Conservation (phyloP, 441 rosid genomes). For the Erodium texanum region DNA sequence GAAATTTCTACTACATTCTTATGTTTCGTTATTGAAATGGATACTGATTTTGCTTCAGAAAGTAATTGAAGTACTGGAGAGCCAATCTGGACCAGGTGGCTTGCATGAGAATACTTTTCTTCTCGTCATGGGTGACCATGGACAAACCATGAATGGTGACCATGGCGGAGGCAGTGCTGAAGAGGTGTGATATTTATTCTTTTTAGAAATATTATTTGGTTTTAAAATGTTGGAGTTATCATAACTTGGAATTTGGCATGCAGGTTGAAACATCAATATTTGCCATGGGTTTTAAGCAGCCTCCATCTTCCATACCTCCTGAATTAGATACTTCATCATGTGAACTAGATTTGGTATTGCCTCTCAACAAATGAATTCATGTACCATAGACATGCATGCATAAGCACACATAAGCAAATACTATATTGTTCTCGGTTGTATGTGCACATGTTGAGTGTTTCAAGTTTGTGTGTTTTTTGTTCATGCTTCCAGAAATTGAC, state of each 20-base stretch:
- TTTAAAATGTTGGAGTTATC: conserved; percentile 11
- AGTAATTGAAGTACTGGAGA: conserved; percentile 49
- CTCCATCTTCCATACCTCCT: conserved; percentile 43
- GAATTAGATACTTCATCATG: conserved; percentile 64
- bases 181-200: conserved; percentile 45
- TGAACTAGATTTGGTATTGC: conserved; percentile 44
- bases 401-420: background rate
- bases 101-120: conserved; percentile 79
- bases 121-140: conserved; percentile 97
- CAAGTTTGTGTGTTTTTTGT: background rate
- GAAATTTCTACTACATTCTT: conserved; percentile 5
- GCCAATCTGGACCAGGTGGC: conserved; percentile 74
- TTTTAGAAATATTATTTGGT: conserved; percentile 12
- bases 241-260: conserved; percentile 22
- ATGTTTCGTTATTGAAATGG: conserved; percentile 4
- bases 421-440: background rate
- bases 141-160: conserved; percentile 94
- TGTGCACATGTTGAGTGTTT: conserved; percentile 4
- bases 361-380: conserved; percentile 10
- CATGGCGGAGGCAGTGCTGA: conserved; percentile 98
- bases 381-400: conserved; percentile 1
- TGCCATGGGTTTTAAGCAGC: conserved; percentile 79
- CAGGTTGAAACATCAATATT: conserved; percentile 93
- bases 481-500: background rate
- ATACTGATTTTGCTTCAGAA: conserved; percentile 33